phyloP scores from a whole-genome alignment of 1,139 yeast genomes.

The Scheffersomyces segobiensis region DNA sequence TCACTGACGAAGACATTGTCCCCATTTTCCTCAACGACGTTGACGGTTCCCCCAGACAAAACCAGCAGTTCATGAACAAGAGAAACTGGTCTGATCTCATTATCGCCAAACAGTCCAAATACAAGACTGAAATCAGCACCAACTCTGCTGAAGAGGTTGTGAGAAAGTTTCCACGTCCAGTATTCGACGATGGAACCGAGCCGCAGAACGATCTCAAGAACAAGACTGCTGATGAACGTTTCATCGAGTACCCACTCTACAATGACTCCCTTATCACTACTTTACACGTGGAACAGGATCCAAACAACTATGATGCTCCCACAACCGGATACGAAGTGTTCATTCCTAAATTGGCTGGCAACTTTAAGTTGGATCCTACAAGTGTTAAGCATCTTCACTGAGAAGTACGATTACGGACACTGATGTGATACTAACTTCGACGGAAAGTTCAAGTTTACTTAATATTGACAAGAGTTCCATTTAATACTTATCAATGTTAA shows the following conservation, averaged over 20 bases:
- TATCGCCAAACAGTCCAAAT: conserved; percentile 36
- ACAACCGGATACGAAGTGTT: conserved; percentile 68
- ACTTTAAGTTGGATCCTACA: conserved; percentile 31
- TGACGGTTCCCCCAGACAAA: conserved; percentile 54
- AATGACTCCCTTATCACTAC: conserved; percentile 65
- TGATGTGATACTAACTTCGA: neutral
- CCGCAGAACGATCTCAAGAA: conserved; percentile 3
- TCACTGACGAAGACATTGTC: conserved; percentile 77
- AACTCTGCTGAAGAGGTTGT: conserved; percentile 9
- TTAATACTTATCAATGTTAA: neutral
- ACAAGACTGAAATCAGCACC: conserved; percentile 18
- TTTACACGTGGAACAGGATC: conserved; percentile 70
- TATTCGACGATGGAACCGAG: conserved; percentile 9
- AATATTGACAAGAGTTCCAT: neutral
- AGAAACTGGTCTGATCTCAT: conserved; percentile 71
- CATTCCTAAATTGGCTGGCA: conserved; percentile 59
- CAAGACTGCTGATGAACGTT: conserved; percentile 4
- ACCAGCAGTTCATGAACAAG: conserved; percentile 66
- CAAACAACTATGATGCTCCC: conserved; percentile 47
- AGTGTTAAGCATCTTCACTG: conserved; percentile 33
- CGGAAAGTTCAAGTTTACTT: neutral
- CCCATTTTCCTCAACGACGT: conserved; percentile 67
- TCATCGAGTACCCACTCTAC: conserved; percentile 52
- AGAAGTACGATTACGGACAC: neutral
- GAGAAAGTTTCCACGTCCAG: conserved; percentile 35